Evolutionary conservation across 2,329 filamentous ascomycete genomes (phyloP).

Genomic region (Hymenoscyphus occultus): DNA sequence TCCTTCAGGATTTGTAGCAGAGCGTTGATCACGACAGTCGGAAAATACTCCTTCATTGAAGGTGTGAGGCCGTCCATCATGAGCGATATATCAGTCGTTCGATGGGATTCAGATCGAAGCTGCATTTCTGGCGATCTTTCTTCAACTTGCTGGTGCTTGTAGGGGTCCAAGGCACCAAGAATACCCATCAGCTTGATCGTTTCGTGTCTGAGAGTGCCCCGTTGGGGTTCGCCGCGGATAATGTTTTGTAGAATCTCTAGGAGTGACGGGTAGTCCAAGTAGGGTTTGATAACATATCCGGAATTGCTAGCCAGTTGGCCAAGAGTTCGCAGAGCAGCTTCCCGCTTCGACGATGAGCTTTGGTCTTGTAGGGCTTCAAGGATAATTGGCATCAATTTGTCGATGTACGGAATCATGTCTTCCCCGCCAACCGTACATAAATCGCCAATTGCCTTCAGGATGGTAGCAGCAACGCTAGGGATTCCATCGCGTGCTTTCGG

Average conservation of each 20-base stretch:
- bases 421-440: constrained; percentile 90
- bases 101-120: constrained; percentile 57
- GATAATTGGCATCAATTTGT: constrained; percentile 90
- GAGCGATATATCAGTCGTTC: constrained; percentile 86
- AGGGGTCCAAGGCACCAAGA: constrained; percentile 89
- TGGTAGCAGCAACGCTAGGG: constrained; percentile 86
- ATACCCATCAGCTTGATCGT: constrained; percentile 97
- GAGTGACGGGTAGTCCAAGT: constrained; percentile 90
- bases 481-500: constrained; percentile 86
- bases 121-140: constrained; percentile 84
- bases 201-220: constrained; percentile 81
- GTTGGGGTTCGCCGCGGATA: constrained; percentile 83
- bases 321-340: constrained; percentile 84
- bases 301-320: constrained; percentile 94
- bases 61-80: constrained; percentile 98
- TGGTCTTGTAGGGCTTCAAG: constrained; percentile 92
- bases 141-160: constrained; percentile 92
- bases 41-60: constrained; percentile 97
- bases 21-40: constrained; percentile 95
- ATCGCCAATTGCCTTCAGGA: constrained; percentile 92
- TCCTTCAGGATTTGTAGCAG: constrained; percentile 90
- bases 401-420: constrained; percentile 89
- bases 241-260: constrained; percentile 91
- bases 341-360: constrained; percentile 83
- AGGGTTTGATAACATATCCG: constrained; percentile 95